Percentiles rank a stretch among this genome's conserved stretches.
These are phyloP conservation scores for Spathaspora passalidarum DNA, from an alignment of 805 yeast genomes.

Conservation along the genomic window DNA sequence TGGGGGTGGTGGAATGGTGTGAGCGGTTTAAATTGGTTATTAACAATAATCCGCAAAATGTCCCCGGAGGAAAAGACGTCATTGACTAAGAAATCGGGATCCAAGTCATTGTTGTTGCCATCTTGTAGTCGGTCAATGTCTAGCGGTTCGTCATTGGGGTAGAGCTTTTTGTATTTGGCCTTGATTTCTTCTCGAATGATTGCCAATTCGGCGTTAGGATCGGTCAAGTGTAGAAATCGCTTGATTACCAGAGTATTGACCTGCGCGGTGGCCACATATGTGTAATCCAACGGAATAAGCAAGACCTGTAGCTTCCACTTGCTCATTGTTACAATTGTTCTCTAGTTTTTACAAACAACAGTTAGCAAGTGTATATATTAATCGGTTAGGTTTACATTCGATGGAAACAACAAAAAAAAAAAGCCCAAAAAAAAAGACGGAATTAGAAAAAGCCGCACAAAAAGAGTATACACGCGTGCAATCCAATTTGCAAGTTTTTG, in stretches of 20 bases:
- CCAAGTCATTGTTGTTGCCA: constrained; percentile 65
- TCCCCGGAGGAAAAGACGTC: constrained; percentile 55
- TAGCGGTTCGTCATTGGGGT: constrained; percentile 59
- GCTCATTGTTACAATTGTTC: constrained; percentile 13
- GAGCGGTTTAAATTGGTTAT: constrained; percentile 16
- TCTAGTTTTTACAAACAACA: no score
- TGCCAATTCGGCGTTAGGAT: constrained; percentile 42
- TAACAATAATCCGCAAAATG: constrained; percentile 32
- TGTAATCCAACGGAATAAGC: constrained; percentile 26
- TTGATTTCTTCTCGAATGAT: constrained; percentile 53
- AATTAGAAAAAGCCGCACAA: no score
- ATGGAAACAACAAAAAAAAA: background rate
- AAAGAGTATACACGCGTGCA: background rate
- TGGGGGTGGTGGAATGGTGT: constrained; percentile 5
- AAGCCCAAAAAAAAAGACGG: background rate
- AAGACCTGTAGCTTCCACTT: constrained; percentile 34
- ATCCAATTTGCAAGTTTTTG: background rate
- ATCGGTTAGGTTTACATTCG: background rate
- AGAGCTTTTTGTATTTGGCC: constrained; percentile 56
- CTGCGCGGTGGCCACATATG: constrained; percentile 16
- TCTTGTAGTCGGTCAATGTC: constrained; percentile 66
- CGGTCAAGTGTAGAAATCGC: constrained; percentile 66
- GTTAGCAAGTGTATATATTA: no score
- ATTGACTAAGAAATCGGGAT: constrained; percentile 66
- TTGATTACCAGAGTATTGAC: constrained; percentile 24